Conservation (phyloP, 2,329 filamentous ascomycete species). For the Fusarium penzigii region DNA sequence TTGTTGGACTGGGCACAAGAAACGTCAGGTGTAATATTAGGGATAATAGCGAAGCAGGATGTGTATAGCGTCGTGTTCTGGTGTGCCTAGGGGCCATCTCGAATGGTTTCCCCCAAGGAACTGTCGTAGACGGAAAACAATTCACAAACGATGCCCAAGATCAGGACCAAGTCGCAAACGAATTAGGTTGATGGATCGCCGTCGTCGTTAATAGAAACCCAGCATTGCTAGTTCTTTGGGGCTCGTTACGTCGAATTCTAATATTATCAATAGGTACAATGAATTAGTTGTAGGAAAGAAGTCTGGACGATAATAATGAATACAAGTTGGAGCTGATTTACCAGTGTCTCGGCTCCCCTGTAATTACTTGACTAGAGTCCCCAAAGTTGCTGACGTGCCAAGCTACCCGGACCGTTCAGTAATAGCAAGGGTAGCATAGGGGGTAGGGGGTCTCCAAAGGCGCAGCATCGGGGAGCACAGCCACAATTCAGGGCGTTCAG, state of each 20-base stretch:
- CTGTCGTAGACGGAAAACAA: not conserved
- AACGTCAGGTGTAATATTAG: conserved; percentile 57
- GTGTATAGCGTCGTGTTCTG: not conserved
- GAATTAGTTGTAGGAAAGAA: not conserved
- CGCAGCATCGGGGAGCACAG: conserved; percentile 26
- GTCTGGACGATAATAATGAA: too few relatives aligned
- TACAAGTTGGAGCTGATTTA: not conserved
- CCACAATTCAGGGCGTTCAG: conserved; percentile 17
- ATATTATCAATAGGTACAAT: not conserved
- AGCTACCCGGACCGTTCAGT: too few relatives aligned
- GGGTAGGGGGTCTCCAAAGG: conserved; percentile 19
- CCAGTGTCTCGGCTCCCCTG: not conserved
- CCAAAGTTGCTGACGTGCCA: not conserved
- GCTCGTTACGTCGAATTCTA: not conserved
- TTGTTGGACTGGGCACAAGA: conserved; percentile 59
- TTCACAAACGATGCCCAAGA: not conserved
- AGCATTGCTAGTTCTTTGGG: not conserved
- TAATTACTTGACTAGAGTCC: not conserved
- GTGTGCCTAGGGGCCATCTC: not conserved
- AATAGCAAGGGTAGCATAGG: not conserved
- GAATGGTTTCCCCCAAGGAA: not conserved
- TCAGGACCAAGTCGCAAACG: not conserved
- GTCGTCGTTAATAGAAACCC: not conserved
- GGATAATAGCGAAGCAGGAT: not conserved
- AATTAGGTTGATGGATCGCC: not conserved